Conservation (phyloP, 164 flowering plant genomes). For the Umbilicus rupestris region DNA sequence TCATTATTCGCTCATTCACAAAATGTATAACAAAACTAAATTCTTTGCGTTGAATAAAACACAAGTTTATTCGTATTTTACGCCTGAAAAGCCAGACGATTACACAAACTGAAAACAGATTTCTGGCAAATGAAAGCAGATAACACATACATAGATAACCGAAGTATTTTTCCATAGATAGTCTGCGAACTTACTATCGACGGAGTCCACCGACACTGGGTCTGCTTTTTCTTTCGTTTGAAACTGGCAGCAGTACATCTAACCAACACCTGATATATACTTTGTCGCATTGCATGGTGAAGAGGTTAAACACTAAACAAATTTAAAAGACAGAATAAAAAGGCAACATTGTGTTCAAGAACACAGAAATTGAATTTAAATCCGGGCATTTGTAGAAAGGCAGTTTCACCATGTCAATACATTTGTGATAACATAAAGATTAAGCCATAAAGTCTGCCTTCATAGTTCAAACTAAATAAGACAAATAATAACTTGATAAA, state of each 20-base stretch:
- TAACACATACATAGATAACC: no score
- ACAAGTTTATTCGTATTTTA: no score
- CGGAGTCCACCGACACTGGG: no score
- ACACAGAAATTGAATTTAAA: neutral
- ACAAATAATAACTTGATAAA: neutral
- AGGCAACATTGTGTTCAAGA: neutral
- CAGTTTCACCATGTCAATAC: neutral
- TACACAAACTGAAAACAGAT: no score
- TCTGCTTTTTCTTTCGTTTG: neutral
- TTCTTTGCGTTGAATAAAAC: no score
- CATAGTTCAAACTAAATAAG: neutral
- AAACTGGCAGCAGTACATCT: neutral
- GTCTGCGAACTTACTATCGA: no score
- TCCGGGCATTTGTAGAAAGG: neutral
- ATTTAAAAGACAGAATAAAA: neutral
- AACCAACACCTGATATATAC: neutral
- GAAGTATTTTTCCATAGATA: no score
- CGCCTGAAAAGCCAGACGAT: no score
- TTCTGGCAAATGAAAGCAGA: no score
- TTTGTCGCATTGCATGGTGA: neutral
- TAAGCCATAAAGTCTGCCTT: constrained; percentile 27
- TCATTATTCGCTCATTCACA: no score
- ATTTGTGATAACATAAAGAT: neutral
- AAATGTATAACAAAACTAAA: no score
- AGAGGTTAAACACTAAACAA: neutral